Conservation (phyloP, 1,139 yeast species). For the Yamadazyma oceani region DNA sequence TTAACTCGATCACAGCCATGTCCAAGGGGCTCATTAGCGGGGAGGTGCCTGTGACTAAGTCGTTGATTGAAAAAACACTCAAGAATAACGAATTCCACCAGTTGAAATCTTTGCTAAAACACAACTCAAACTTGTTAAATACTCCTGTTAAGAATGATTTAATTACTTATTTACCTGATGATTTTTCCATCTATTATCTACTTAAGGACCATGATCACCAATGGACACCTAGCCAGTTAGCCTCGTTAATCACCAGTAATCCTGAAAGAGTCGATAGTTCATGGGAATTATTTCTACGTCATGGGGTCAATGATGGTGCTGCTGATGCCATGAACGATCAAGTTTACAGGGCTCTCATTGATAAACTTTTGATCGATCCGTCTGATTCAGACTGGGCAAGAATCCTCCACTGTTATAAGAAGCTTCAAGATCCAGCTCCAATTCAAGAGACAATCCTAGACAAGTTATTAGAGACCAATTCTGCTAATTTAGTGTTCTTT, state of each 20-base stretch:
- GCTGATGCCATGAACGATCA: no score
- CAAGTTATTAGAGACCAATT: constrained; percentile 10
- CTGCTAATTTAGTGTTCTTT: constrained; percentile 10
- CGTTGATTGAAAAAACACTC: constrained; percentile 12
- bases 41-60: constrained; percentile 11
- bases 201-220: constrained; percentile 19
- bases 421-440: constrained; percentile 2
- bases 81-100: constrained; percentile 13
- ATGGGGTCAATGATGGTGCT: no score
- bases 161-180: constrained; percentile 14
- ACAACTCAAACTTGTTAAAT: constrained; percentile 11
- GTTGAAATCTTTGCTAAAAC: constrained; percentile 10
- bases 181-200: constrained; percentile 35
- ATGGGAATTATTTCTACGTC: constrained; percentile 33
- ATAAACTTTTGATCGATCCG: constrained; percentile 10
- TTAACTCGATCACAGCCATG: constrained; percentile 12
- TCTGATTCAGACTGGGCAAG: constrained; percentile 14
- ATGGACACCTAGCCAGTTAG: constrained; percentile 19
- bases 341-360: constrained; percentile 8
- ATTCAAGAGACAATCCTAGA: constrained; percentile 10
- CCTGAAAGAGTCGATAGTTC: constrained; percentile 43
- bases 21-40: constrained; percentile 10
- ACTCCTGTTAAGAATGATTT: constrained; percentile 10
- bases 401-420: constrained; percentile 10
- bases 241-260: constrained; percentile 29